phyloP scores from a whole-genome alignment of 2,329 filamentous ascomycete species.

The Sclerotinia sclerotiorum region DNA sequence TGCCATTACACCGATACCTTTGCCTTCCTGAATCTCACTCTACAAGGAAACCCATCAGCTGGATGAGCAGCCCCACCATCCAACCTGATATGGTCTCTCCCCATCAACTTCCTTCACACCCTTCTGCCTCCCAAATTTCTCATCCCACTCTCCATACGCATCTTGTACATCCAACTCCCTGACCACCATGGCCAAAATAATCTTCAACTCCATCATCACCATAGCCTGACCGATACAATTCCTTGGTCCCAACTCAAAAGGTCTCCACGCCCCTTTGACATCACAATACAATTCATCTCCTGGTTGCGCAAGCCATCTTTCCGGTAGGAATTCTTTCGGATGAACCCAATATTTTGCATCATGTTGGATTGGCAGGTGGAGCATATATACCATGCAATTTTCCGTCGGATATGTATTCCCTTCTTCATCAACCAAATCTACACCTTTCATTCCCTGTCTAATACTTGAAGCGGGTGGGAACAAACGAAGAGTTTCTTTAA shows the following conservation, averaged over 20 bases:
- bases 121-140: not conserved
- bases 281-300: slow-evolving; percentile 42
- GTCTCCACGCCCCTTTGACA: slow-evolving; percentile 48
- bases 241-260: slow-evolving; percentile 55
- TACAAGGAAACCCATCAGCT: slow-evolving; percentile 22
- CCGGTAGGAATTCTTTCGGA: slow-evolving; percentile 49
- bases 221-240: slow-evolving; percentile 58
- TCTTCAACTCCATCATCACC: slow-evolving; percentile 50
- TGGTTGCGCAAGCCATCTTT: slow-evolving; percentile 46
- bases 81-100: slow-evolving; percentile 31
- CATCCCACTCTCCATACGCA: slow-evolving; percentile 39
- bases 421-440: slow-evolving; percentile 25
- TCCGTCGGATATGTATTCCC: slow-evolving; percentile 29
- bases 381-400: slow-evolving; percentile 25
- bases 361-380: slow-evolving; percentile 39
- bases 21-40: slow-evolving; percentile 1
- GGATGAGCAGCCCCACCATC: slow-evolving; percentile 22
- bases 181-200: slow-evolving; percentile 49
- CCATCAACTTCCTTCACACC: slow-evolving; percentile 20
- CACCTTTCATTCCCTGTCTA: slow-evolving; percentile 25
- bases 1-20: not conserved
- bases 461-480: slow-evolving; percentile 29
- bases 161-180: slow-evolving; percentile 50
- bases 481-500: slow-evolving; percentile 33
- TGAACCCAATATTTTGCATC: slow-evolving; percentile 46